Base-by-base conservation (phyloP, 345 rosid genomes). In the Citrus mangshanensis region DNA sequence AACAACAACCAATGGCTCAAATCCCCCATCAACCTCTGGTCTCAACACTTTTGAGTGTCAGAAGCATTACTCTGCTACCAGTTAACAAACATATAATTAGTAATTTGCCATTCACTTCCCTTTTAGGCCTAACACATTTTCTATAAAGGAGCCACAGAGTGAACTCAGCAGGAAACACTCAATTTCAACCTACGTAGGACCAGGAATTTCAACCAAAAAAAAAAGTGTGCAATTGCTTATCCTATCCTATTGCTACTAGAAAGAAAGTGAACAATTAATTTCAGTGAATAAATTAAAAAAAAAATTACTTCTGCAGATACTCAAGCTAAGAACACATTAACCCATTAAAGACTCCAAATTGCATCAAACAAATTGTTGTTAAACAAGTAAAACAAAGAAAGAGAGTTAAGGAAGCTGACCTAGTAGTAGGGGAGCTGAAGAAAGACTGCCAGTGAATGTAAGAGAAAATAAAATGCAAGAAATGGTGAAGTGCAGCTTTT, bases 361-460 rank as follows among this genome's bases (percentile, higher is more conserved):
- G 3, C 68, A 16, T 30, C 9, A 64, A 62, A 13, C 35, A 27
- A 27, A 19, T 27, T 62, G 35, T 62, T 63, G 37, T 14, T 13
- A 14, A 28, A 30, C 8, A 64, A 64, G 14, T 40, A 40, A 40
- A 40, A 40, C 13, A 40, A 40, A 2, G 46, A 40, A 40, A 40
- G 46, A 40, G 46, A 2, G 46, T 40, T 12, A 9, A 58, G 75
- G 35, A 35, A 59, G 62, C 79, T 40, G 75, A 83, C 83, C 79
- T 77, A 72, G 73, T 27, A 27, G 28, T 27, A 27, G 28, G 28
- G 28, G 28, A 27, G 27, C 27, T 27, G 27, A 27, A 27, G 27
- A 27, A 27, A 27, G 27, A 27, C 27, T 27, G 27, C 27, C 27
- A 27, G 27, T 27, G 27, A 27, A 27, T 27, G 27, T 27, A 27